These are phyloP conservation scores for Solanum commersonii DNA, from an alignment of 257 asterid genomes.

Conservation along the genomic window DNA sequence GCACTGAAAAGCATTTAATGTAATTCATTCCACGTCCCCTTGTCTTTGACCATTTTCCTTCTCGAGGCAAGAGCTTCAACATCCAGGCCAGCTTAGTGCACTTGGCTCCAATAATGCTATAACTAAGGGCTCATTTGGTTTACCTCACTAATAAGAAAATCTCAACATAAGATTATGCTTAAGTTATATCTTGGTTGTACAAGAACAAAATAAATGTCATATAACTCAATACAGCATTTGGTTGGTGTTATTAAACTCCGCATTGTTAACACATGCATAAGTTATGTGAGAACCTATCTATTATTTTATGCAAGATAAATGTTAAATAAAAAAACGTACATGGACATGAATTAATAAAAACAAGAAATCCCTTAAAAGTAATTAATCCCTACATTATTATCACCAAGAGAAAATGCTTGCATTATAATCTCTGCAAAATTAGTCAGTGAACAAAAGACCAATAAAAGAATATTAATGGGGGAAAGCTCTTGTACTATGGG, in stretches of 20 bases:
- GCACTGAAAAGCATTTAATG: no score
- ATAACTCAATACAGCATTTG: not conserved
- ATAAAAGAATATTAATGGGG: not conserved
- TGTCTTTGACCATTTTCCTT: not conserved
- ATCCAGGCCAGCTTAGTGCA: not conserved
- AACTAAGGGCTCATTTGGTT: not conserved
- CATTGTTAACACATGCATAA: not conserved
- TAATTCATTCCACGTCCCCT: not conserved
- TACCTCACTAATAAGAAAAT: not conserved
- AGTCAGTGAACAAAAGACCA: not conserved
- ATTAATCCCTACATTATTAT: not conserved
- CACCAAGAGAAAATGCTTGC: not conserved
- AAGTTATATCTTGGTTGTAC: not conserved
- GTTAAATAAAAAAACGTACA: not conserved
- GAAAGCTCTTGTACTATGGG: not conserved
- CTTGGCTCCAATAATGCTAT: not conserved
- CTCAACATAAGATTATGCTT: not conserved
- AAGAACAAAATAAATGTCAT: not conserved
- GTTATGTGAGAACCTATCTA: not conserved
- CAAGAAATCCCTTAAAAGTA: not conserved
- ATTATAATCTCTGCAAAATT: not conserved
- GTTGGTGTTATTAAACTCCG: not conserved
- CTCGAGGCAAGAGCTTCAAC: not conserved
- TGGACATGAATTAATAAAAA: not conserved
- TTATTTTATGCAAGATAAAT: not conserved